Evolutionary conservation across 805 yeast genomes (phyloP), one percentile per base, ranked within the genome.

Genomic region (Blastobotrys parvus): DNA sequence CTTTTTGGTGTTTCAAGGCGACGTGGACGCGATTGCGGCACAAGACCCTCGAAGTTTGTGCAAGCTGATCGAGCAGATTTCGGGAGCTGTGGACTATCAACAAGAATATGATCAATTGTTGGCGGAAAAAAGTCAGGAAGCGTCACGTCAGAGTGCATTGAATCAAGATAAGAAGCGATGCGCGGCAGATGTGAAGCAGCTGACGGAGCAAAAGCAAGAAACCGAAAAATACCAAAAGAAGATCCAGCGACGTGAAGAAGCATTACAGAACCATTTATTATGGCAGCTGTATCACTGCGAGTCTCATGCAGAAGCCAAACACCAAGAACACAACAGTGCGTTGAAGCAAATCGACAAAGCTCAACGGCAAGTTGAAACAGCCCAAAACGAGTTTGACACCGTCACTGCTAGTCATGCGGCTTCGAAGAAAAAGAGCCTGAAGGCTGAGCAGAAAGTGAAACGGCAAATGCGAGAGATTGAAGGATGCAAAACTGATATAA

Each of bases 1-100:
- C 60, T 90, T 90, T 55, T 65, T 92, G 47, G 97, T 92, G 5
- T 88, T 90, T 58, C 98, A 92, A 67, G 97, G 98, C 47, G 97
- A 90, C 58, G 94, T 92, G 40, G 97, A 90, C 60, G 82, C 80
- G 53, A 79, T 92, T 33, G 97, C 97, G 0, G 73, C 94, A 0
- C 94, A 89, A 59, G 77, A 90, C 0, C 77, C 97, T 0, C 61
- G 63, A 19, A 94, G 87, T 31, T 69, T 92, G 46, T 77, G 94
- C 1, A 70, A 66, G 35, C 62, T 89, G 47, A 67, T 92, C 43
- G 98, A 92, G 62, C 77, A 77, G 13, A 78, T 92, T 21, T 82
- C 94, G 47, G 95, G 96, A 0, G 84, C 95, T 0, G 62, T 68
- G 5, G 92, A 84, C 32, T 74, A 60, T 51, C 73, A 75, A 37